Percentiles rank a stretch among this genome's conserved stretches.
phyloP scores from a whole-genome alignment of 805 yeast genomes.

The Ogataea allantospora region DNA sequence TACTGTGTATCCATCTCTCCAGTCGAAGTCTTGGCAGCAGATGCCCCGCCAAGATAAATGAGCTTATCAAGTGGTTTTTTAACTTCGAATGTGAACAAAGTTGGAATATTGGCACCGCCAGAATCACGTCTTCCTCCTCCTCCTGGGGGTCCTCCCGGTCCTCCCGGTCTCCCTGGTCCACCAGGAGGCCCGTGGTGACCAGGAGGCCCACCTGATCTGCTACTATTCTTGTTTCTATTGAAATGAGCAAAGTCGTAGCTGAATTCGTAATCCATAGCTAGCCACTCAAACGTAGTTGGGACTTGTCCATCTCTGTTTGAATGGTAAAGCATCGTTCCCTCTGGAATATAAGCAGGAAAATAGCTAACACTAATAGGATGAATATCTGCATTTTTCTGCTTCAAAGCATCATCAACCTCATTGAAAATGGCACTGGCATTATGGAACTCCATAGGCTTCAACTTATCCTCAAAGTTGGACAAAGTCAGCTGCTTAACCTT shows the following conservation, averaged over 20 bases:
- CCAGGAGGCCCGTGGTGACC: slow-evolving; percentile 14
- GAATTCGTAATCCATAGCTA: slow-evolving; percentile 64
- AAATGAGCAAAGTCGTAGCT: slow-evolving; percentile 46
- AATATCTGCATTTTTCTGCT: slow-evolving; percentile 49
- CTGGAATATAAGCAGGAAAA: slow-evolving; percentile 59
- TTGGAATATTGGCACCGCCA: slow-evolving; percentile 12
- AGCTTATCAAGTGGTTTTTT: slow-evolving; percentile 47
- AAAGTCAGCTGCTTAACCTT: slow-evolving; percentile 2
- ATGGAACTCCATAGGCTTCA: slow-evolving; percentile 36
- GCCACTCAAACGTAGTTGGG: slow-evolving; percentile 56
- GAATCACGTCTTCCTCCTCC: slow-evolving; percentile 10
- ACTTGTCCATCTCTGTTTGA: slow-evolving; percentile 39
- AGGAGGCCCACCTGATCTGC: slow-evolving; percentile 3
- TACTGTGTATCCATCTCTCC: slow-evolving; percentile 65
- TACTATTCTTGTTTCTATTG: slow-evolving; percentile 15
- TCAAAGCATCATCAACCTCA: slow-evolving; percentile 50
- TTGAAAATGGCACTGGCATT: slow-evolving; percentile 59
- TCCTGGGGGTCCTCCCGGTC: slow-evolving; percentile 9
- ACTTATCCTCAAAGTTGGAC: slow-evolving; percentile 25
- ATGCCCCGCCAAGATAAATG: slow-evolving; percentile 62
- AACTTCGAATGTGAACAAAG: slow-evolving; percentile 47
- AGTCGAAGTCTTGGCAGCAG: slow-evolving; percentile 56
- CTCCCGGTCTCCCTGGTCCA: slow-evolving; percentile 8
- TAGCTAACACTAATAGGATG: slow-evolving; percentile 57
- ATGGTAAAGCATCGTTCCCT: slow-evolving; percentile 58